These are phyloP conservation scores for Cutaneotrichosporon sp. DNA, from an alignment of 1,284 basidiomycete species.

Conservation along the genomic window DNA sequence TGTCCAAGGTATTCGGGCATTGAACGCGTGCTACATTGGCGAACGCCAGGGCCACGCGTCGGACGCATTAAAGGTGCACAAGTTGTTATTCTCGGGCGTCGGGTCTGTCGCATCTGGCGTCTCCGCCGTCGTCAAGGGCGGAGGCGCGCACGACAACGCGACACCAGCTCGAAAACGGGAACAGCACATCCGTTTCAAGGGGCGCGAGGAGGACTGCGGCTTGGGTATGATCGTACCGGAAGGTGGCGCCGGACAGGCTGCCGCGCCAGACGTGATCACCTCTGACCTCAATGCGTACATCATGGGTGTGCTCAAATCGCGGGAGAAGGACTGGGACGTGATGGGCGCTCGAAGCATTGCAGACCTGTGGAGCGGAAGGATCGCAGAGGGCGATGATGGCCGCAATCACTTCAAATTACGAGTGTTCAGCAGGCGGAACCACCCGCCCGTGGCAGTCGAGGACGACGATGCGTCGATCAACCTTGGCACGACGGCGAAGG, in stretches of 20 bases:
- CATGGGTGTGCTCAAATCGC: conserved; percentile 34
- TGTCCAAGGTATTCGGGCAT: conserved; percentile 26
- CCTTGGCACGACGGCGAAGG: conserved; percentile 1
- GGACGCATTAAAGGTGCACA: conserved; percentile 39
- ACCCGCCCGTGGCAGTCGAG: neutral
- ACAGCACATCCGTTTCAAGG: conserved; percentile 31
- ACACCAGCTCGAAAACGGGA: conserved; percentile 38
- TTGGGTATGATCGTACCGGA: conserved; percentile 35
- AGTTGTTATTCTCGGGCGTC: conserved; percentile 36
- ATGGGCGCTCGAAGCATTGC: conserved; percentile 41
- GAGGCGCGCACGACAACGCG: conserved; percentile 23
- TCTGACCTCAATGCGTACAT: conserved; percentile 41
- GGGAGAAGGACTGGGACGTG: conserved; percentile 42
- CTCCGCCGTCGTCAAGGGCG: conserved; percentile 38
- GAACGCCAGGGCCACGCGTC: conserved; percentile 29
- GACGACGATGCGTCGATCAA: conserved; percentile 9
- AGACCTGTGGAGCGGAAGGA: conserved; percentile 37
- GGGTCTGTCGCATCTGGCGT: conserved; percentile 35
- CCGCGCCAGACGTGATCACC: conserved; percentile 42
- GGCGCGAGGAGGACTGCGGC: conserved; percentile 22
- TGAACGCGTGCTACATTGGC: conserved; percentile 29
- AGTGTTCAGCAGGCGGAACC: conserved; percentile 7
- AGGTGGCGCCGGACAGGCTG: conserved; percentile 34
- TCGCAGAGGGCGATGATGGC: conserved; percentile 10
- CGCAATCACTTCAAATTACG: neutral